A percentile compares a stretch with the other conserved stretches of the same genome.
phyloP scores from a whole-genome alignment of 768 basidiomycete genomes.

The Amanita pallidorosea region DNA sequence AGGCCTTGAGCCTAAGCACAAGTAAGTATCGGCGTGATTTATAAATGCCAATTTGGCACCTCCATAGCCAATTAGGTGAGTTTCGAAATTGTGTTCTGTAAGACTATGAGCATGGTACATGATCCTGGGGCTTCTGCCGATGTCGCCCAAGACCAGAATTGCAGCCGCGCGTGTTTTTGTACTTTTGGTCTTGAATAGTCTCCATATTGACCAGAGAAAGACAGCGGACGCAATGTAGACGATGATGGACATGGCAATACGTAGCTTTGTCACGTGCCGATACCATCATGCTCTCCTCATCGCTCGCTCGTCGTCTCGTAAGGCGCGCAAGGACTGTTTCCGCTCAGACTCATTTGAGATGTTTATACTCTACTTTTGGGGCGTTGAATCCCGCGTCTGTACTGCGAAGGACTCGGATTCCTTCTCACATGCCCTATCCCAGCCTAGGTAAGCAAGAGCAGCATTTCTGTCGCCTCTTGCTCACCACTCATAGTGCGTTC shows the following conservation, averaged over 20 bases:
- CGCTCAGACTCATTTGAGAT: neutral
- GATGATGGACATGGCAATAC: neutral
- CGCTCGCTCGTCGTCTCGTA: neutral
- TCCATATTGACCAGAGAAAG: conserved; percentile 20
- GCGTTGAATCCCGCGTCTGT: neutral
- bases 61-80: conserved; percentile 76
- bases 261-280: neutral
- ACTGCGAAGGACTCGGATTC: neutral
- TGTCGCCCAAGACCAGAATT: conserved; percentile 88
- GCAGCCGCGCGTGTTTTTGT: conserved; percentile 56
- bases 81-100: conserved; percentile 65
- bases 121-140: conserved; percentile 94
- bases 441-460: neutral
- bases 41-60: conserved; percentile 36
- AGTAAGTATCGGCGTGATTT: neutral
- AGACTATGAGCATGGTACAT: conserved; percentile 98
- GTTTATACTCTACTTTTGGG: neutral
- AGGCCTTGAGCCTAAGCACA: conserved; percentile 58
- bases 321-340: neutral
- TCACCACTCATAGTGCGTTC: conserved; percentile 43
- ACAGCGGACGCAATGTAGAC: conserved; percentile 1
- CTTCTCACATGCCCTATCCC: neutral
- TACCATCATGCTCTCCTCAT: neutral
- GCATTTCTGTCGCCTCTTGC: neutral
- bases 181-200: conserved; percentile 25